phyloP scores from a whole-genome alignment of 2,329 filamentous ascomycete species.

The Beauveria sp. region DNA sequence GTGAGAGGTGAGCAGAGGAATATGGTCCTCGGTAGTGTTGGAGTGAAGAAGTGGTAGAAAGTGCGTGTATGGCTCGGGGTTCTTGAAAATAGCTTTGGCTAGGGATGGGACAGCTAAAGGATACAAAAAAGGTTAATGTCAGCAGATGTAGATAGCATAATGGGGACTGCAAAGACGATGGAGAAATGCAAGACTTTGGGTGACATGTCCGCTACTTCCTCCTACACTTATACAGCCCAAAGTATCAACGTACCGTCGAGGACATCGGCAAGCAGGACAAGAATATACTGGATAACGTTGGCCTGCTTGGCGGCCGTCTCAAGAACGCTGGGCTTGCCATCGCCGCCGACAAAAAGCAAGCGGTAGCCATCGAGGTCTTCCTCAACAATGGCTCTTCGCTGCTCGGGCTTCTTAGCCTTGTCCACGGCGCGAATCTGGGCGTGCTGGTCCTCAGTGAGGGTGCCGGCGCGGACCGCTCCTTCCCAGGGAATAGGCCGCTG shows the following conservation, averaged over 20 bases:
- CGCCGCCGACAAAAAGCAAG: slow-evolving; percentile 68
- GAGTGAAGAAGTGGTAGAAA: slow-evolving; percentile 81
- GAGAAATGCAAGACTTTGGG: not conserved
- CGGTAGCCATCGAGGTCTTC: slow-evolving; percentile 73
- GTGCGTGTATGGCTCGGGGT: slow-evolving; percentile 71
- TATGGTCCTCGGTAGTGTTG: slow-evolving; percentile 66
- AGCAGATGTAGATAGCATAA: slow-evolving; percentile 9
- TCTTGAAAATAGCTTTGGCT: slow-evolving; percentile 66
- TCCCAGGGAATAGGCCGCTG: slow-evolving; percentile 96
- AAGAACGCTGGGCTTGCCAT: slow-evolving; percentile 64
- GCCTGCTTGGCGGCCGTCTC: slow-evolving; percentile 78
- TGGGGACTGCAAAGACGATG: slow-evolving; percentile 5
- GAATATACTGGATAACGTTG: slow-evolving; percentile 90
- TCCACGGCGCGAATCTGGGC: slow-evolving; percentile 95
- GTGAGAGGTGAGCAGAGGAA: slow-evolving; percentile 82
- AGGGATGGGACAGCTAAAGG: slow-evolving; percentile 70
- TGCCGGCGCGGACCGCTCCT: slow-evolving; percentile 85
- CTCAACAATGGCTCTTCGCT: slow-evolving; percentile 76
- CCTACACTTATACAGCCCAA: not conserved
- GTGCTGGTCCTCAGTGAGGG: slow-evolving; percentile 87
- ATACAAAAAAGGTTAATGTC: slow-evolving; percentile 13
- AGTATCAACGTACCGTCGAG: slow-evolving; percentile 60
- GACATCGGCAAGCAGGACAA: slow-evolving; percentile 82
- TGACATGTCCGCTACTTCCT: slow-evolving; percentile 6
- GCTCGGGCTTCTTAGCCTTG: slow-evolving; percentile 81